Conservation (phyloP, 768 basidiomycete species). For the Russula olivacea region DNA sequence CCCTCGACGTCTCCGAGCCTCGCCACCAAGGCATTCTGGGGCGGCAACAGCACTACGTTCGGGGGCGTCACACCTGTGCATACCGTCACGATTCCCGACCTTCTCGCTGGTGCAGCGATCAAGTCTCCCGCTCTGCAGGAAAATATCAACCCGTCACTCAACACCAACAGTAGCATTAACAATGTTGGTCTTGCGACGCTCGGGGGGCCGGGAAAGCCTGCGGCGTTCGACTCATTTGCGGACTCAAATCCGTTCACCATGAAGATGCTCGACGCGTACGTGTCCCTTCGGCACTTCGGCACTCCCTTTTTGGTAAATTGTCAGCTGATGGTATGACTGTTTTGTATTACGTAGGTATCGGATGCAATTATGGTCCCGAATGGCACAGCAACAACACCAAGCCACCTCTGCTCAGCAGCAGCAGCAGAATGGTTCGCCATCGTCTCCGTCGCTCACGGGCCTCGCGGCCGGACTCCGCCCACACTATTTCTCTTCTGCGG, state of each 20-base stretch:
- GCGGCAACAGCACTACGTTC: slow-evolving; percentile 46
- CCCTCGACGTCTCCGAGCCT: slow-evolving; percentile 52
- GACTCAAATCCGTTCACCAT: slow-evolving; percentile 82
- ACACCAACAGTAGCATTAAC: slow-evolving; percentile 34
- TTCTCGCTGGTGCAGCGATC: slow-evolving; percentile 25
- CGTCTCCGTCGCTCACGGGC: slow-evolving; percentile 26
- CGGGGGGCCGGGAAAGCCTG: slow-evolving; percentile 32
- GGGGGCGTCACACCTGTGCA: slow-evolving; percentile 82
- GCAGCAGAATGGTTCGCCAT: slow-evolving; percentile 26
- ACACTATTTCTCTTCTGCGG: slow-evolving; percentile 35
- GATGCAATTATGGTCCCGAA: slow-evolving; percentile 90
- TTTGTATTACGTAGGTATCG: slow-evolving; percentile 45
- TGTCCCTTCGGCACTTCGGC: slow-evolving; percentile 23
- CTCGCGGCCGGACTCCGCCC: slow-evolving; percentile 35
- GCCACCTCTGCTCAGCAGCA: slow-evolving; percentile 37
- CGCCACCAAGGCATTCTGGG: slow-evolving; percentile 68
- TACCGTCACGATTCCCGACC: slow-evolving; percentile 72
- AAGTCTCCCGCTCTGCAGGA: slow-evolving; percentile 45
- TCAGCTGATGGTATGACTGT: slow-evolving; percentile 13
- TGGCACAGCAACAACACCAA: slow-evolving; percentile 66
- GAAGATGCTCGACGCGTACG: slow-evolving; percentile 77
- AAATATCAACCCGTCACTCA: slow-evolving; percentile 75
- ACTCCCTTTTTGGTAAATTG: slow-evolving; percentile 10
- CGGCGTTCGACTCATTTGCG: slow-evolving; percentile 69
- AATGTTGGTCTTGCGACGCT: slow-evolving; percentile 33